Evolutionary conservation across 1,284 basidiomycete species (phyloP).

Genomic region (Puccinia coronata): DNA sequence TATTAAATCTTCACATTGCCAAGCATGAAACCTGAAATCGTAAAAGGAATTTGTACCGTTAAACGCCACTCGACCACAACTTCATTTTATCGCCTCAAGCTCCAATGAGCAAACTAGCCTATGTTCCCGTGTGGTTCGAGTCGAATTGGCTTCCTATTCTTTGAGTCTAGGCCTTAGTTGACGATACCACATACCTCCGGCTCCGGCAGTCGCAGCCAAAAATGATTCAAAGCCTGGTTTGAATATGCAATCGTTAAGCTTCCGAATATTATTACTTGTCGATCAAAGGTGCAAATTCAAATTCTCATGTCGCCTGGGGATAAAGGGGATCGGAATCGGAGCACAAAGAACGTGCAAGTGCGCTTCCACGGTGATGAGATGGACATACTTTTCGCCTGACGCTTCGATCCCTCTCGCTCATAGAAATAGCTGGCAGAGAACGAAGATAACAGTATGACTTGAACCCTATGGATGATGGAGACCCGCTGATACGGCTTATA

Average conservation of each 20-base stretch:
- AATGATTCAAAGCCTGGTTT: neutral
- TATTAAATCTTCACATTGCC: neutral
- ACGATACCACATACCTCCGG: no score
- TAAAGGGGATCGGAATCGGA: neutral
- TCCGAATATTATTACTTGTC: conserved; percentile 1
- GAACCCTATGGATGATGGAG: no score
- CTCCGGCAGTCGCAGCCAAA: neutral
- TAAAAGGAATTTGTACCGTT: neutral
- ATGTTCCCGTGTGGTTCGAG: neutral
- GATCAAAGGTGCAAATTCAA: neutral
- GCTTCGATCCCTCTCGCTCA: neutral
- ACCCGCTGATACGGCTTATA: no score
- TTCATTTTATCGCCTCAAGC: neutral
- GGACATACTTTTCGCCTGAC: conserved; percentile 2
- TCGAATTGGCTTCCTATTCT: neutral
- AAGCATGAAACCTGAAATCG: neutral
- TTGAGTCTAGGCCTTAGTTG: no score
- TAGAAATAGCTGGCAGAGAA: neutral
- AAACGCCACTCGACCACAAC: neutral
- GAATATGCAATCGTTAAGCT: neutral
- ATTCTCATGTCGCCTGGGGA: neutral
- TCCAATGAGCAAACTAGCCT: neutral
- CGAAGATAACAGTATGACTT: no score
- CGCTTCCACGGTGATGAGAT: conserved; percentile 1
- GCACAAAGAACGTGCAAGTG: neutral